Conservation (phyloP, 2,329 filamentous ascomycete genomes). For the Trichoderma atrobrunneum region DNA sequence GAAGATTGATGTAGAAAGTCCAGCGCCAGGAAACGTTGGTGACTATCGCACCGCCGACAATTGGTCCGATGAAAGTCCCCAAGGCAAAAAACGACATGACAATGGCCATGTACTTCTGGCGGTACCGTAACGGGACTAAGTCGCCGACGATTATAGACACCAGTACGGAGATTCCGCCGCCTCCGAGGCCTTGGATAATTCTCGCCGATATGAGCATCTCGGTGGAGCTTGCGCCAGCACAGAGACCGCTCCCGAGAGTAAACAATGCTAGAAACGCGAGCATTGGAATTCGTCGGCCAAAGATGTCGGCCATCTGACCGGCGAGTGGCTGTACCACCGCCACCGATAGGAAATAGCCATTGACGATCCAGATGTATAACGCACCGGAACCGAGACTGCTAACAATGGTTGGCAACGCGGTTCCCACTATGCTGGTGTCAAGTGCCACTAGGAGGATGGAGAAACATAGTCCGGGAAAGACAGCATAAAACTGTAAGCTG, state of each 20-base stretch:
- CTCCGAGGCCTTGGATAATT: neutral
- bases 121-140: neutral
- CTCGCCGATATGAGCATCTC: neutral
- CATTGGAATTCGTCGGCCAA: neutral
- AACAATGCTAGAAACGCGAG: too few species aligned
- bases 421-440: neutral
- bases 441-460: neutral
- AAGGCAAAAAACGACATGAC: neutral
- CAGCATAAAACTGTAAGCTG: neutral
- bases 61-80: neutral
- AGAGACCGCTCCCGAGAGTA: neutral
- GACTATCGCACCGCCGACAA: neutral
- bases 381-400: neutral
- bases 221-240: neutral
- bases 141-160: neutral
- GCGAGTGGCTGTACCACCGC: neutral
- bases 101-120: neutral
- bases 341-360: neutral
- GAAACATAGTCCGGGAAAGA: neutral
- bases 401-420: neutral
- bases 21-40: neutral
- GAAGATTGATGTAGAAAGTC: neutral
- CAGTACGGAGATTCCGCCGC: neutral
- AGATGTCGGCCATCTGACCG: neutral
- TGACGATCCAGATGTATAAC: neutral